phyloP scores from a whole-genome alignment of 2,329 filamentous ascomycete species.

The Fonsecaea monophora region DNA sequence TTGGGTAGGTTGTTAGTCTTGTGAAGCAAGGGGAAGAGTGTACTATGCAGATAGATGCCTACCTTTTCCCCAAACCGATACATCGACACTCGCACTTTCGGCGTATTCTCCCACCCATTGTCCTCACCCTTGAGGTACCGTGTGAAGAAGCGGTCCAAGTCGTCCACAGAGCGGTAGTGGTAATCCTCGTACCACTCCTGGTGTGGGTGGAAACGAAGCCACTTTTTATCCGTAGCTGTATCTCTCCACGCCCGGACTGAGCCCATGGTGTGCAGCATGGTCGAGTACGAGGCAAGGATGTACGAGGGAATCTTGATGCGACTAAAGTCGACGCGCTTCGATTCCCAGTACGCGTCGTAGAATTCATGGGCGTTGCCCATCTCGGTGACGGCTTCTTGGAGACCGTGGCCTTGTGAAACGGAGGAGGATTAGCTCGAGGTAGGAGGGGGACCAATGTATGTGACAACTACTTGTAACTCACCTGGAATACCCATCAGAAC shows the following conservation, averaged over 20 bases:
- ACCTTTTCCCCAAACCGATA: conserved; percentile 19
- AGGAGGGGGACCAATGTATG: neutral
- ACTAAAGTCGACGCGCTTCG: conserved; percentile 35
- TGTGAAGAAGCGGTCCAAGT: conserved; percentile 56
- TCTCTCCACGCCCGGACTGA: conserved; percentile 49
- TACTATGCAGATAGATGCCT: too few species aligned
- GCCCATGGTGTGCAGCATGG: conserved; percentile 46
- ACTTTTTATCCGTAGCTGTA: conserved; percentile 50
- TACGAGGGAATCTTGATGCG: conserved; percentile 47
- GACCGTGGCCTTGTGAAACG: conserved; percentile 13
- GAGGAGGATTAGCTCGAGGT: neutral
- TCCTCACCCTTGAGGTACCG: conserved; percentile 52
- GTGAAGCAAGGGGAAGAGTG: too few species aligned
- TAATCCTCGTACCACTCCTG: conserved; percentile 59
- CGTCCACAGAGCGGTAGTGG: conserved; percentile 45
- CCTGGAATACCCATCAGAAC: conserved; percentile 28
- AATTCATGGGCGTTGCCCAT: conserved; percentile 21
- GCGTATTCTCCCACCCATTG: conserved; percentile 57
- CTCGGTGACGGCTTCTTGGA: conserved; percentile 20
- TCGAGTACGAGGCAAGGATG: conserved; percentile 44
- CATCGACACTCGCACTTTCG: conserved; percentile 47
- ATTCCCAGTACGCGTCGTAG: conserved; percentile 39
- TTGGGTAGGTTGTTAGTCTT: too few species aligned
- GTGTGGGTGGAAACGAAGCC: conserved; percentile 50
- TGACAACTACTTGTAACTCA: neutral